Percentiles rank a stretch among this genome's conserved stretches.
phyloP scores from a whole-genome alignment of 2,329 filamentous ascomycete genomes.

The Lachnellula cervina region DNA sequence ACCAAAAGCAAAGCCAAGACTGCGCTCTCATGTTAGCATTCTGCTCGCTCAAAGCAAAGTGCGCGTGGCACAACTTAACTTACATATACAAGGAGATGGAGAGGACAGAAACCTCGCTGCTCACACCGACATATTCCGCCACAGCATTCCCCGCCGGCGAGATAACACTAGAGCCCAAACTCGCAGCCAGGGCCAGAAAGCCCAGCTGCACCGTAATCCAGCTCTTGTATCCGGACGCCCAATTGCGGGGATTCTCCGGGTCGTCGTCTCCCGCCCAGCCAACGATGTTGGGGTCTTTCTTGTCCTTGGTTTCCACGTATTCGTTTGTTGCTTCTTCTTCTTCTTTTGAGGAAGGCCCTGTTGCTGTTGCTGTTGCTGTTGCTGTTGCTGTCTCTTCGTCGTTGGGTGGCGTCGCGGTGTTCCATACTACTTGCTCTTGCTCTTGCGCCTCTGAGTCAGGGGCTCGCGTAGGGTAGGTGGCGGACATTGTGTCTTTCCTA shows the following conservation, averaged over 20 bases:
- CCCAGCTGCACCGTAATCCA: conserved; percentile 46
- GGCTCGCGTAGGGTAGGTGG: no score
- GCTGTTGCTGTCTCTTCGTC: conserved; percentile 7
- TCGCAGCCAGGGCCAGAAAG: conserved; percentile 45
- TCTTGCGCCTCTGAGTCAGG: no score
- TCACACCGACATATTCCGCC: conserved; percentile 38
- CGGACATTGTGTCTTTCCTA: no score
- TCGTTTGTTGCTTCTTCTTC: not conserved
- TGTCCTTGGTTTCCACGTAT: conserved; percentile 1
- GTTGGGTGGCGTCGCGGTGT: conserved; percentile 5
- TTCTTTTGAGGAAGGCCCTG: no score
- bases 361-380: no score
- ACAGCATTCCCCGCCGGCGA: conserved; percentile 42
- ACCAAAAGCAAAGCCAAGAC: conserved; percentile 43
- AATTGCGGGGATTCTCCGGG: conserved; percentile 44
- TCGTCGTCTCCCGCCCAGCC: conserved; percentile 38
- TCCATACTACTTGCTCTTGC: not conserved
- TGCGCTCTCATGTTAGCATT: not conserved
- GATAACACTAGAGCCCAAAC: conserved; percentile 46
- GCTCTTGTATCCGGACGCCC: conserved; percentile 38
- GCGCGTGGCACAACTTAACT: conserved; percentile 2
- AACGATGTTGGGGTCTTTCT: conserved; percentile 78
- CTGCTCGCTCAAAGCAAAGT: not conserved
- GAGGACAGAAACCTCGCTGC: conserved; percentile 40
- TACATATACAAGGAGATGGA: conserved; percentile 43